phyloP scores from a whole-genome alignment of 2,329 filamentous ascomycete species.

The Podosphaera aphanis region DNA sequence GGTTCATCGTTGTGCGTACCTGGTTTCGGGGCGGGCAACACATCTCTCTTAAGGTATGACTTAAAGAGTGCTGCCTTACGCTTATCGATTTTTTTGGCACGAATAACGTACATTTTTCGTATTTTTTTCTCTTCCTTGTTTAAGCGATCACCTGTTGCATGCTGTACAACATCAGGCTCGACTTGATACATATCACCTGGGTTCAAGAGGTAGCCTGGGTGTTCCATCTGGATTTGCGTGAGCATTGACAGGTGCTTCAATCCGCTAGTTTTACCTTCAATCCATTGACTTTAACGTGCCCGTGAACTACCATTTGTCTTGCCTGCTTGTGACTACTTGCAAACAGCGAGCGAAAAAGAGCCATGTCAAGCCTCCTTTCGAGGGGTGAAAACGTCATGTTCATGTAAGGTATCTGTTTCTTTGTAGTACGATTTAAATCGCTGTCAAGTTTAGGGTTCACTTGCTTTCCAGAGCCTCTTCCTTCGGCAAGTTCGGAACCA shows the following conservation, averaged over 20 bases:
- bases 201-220: conserved; percentile 82
- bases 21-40: not conserved
- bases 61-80: conserved; percentile 7
- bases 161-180: conserved; percentile 68
- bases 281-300: conserved; percentile 84
- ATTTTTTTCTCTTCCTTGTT: conserved; percentile 23
- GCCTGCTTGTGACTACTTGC: conserved; percentile 84
- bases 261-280: conserved; percentile 43
- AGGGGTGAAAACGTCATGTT: conserved; percentile 85
- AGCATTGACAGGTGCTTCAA: not conserved
- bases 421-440: conserved; percentile 26
- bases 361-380: conserved; percentile 80
- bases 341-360: conserved; percentile 80
- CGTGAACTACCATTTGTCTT: conserved; percentile 81
- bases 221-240: conserved; percentile 45
- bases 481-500: conserved; percentile 61
- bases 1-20: conserved; percentile 1
- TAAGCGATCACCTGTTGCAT: conserved; percentile 48
- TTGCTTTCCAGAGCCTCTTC: conserved; percentile 48
- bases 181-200: conserved; percentile 98
- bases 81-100: conserved; percentile 4
- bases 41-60: not conserved
- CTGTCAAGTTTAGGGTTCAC: conserved; percentile 8
- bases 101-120: not conserved
- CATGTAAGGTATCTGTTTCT: conserved; percentile 56